phyloP scores from a whole-genome alignment of 257 asterid species.

The Penstemon davidsonii region DNA sequence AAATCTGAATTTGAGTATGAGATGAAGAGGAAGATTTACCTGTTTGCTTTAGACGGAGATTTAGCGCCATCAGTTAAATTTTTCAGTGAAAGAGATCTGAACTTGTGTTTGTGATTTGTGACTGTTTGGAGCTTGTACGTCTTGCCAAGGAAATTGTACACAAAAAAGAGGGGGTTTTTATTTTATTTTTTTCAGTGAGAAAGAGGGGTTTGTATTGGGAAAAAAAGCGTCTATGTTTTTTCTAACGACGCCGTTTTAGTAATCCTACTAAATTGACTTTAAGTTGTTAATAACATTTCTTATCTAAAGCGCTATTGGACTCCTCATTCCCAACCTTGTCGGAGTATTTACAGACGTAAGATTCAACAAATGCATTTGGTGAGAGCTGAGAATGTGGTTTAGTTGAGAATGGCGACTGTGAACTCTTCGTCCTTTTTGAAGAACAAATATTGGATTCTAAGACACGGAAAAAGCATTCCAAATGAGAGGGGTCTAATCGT shows the following conservation, averaged over 20 bases:
- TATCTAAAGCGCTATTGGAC: no score
- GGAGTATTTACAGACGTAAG: no score
- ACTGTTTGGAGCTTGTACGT: conserved; percentile 23
- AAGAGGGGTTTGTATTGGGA: not conserved
- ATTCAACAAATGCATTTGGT: no score
- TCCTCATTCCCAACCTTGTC: no score
- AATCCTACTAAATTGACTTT: no score
- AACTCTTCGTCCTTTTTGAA: conserved; percentile 30
- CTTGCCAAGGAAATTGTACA: conserved; percentile 22
- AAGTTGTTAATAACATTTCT: no score
- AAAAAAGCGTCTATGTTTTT: not conserved
- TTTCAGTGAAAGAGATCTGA: conserved; percentile 30
- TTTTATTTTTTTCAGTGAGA: no score
- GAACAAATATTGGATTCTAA: conserved; percentile 79
- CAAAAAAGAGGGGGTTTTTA: not conserved
- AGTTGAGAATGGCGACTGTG: not conserved
- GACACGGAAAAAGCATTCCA: conserved; percentile 96
- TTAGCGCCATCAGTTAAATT: conserved; percentile 61
- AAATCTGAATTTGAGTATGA: not conserved
- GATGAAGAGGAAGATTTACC: conserved; percentile 41
- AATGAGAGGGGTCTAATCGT: conserved; percentile 73
- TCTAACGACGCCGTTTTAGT: no score
- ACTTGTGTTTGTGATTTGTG: conserved; percentile 4
- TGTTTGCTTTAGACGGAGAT: conserved; percentile 89
- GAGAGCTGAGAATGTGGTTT: no score